Percentiles rank a stretch among this genome's conserved stretches.
Evolutionary conservation across 495 filamentous ascomycete species (phyloP).

Genomic region (Amniculicola lignicola): DNA sequence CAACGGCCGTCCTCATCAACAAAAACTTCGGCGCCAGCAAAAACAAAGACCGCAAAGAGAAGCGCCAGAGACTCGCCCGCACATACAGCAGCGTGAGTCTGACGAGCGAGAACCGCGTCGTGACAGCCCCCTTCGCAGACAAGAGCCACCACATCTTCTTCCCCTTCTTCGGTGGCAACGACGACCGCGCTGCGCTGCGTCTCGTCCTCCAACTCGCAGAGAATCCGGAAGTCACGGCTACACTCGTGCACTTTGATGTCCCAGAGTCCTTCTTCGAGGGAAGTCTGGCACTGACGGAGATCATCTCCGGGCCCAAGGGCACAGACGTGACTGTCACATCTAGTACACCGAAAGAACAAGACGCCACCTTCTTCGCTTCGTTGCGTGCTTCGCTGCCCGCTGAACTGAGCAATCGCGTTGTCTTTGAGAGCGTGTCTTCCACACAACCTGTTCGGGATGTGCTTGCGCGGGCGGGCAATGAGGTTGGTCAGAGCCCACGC

Average conservation of each 20-base stretch:
- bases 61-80: constrained; percentile 39
- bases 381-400: constrained; percentile 60
- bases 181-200: constrained; percentile 77
- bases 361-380: constrained; percentile 60
- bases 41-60: constrained; percentile 39
- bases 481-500: constrained; percentile 57
- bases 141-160: constrained; percentile 83
- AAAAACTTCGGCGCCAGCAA: constrained; percentile 60
- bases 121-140: constrained; percentile 52
- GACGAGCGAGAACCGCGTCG: constrained; percentile 48
- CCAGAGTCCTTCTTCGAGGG: constrained; percentile 37
- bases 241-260: constrained; percentile 57
- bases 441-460: constrained; percentile 39
- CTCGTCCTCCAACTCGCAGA: constrained; percentile 77
- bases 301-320: not conserved
- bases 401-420: constrained; percentile 58
- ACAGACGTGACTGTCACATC: not conserved
- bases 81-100: constrained; percentile 58
- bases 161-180: constrained; percentile 79
- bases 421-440: constrained; percentile 47
- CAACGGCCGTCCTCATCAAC: constrained; percentile 80
- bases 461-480: constrained; percentile 50
- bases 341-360: constrained; percentile 38
- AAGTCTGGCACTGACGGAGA: not conserved
- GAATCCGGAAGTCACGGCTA: constrained; percentile 72